Conservation (phyloP, 2,329 filamentous ascomycete species). For the Juglanconis oblonga region DNA sequence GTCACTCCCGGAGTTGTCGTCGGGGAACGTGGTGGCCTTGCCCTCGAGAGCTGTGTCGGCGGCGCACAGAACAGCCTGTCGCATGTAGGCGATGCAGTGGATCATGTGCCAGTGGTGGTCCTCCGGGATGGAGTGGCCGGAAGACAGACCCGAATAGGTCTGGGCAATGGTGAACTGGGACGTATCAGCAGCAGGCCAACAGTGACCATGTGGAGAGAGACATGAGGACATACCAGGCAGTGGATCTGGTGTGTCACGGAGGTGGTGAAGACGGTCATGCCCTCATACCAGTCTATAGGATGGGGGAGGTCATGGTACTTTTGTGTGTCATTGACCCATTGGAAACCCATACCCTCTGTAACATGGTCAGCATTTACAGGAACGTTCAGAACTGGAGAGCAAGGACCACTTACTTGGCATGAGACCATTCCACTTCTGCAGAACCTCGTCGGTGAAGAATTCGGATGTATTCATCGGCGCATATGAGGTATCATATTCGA, state of each 20-base stretch:
- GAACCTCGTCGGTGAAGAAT: slow-evolving; percentile 33
- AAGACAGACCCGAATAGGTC: slow-evolving; percentile 40
- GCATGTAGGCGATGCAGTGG: slow-evolving; percentile 47
- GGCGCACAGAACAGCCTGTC: slow-evolving; percentile 44
- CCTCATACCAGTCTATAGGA: slow-evolving; percentile 31
- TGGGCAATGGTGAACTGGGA: slow-evolving; percentile 38
- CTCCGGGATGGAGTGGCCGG: slow-evolving; percentile 36
- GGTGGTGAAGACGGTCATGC: slow-evolving; percentile 34
- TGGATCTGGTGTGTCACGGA: slow-evolving; percentile 36
- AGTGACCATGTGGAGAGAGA: background rate
- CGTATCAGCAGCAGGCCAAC: background rate
- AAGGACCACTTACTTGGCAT: slow-evolving; percentile 28
- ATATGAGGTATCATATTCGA: slow-evolving; percentile 32
- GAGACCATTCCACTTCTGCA: slow-evolving; percentile 34
- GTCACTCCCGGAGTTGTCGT: slow-evolving; percentile 43
- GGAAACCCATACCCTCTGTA: slow-evolving; percentile 34
- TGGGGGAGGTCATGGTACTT: slow-evolving; percentile 34
- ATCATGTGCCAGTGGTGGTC: slow-evolving; percentile 48
- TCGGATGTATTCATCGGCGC: slow-evolving; percentile 34
- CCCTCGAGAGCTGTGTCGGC: slow-evolving; percentile 45
- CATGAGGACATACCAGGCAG: slow-evolving; percentile 27
- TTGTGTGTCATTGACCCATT: slow-evolving; percentile 33
- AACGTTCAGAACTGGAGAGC: background rate
- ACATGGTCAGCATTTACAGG: background rate
- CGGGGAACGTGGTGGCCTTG: slow-evolving; percentile 43